Percentiles rank a stretch among this genome's conserved stretches.
phyloP scores from a whole-genome alignment of 2,329 filamentous ascomycete genomes.

The Fusarium nanum region DNA sequence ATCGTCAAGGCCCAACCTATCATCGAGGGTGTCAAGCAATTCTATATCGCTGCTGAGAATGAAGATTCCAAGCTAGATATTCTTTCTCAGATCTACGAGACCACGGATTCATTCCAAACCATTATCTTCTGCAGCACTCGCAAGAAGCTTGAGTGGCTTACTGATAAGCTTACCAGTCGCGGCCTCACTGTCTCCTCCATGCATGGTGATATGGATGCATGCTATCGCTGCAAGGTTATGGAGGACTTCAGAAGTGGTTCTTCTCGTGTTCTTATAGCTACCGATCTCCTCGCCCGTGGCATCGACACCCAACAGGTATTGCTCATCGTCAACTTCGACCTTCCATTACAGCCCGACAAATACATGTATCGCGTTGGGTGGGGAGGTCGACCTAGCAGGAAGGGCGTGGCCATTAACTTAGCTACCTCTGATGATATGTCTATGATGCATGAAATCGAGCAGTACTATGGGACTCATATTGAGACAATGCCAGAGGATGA shows the following conservation, averaged over 20 bases:
- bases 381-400: constrained; percentile 99
- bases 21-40: constrained; percentile 99
- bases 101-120: constrained; percentile 97
- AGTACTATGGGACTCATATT: constrained; percentile 99
- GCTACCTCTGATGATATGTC: constrained; percentile 98
- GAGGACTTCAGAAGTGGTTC: constrained; percentile 99
- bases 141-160: constrained; percentile 99
- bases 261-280: constrained; percentile 98
- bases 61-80: constrained; percentile 99
- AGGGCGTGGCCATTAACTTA: constrained; percentile 99
- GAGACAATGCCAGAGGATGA: constrained; percentile 99
- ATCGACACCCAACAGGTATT: constrained; percentile 99
- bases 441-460: constrained; percentile 99
- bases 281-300: constrained; percentile 97
- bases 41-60: constrained; percentile 99
- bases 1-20: constrained; percentile 99
- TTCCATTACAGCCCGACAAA: constrained; percentile 99
- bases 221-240: constrained; percentile 98
- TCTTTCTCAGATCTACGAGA: constrained; percentile 98
- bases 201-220: constrained; percentile 99
- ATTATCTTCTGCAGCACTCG: constrained; percentile 99
- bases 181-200: constrained; percentile 99
- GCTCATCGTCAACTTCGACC: constrained; percentile 99
- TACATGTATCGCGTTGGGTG: constrained; percentile 99
- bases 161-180: constrained; percentile 96